Conservation (phyloP, 148 eudicot species). For the Vaccinium macrocarpon region DNA sequence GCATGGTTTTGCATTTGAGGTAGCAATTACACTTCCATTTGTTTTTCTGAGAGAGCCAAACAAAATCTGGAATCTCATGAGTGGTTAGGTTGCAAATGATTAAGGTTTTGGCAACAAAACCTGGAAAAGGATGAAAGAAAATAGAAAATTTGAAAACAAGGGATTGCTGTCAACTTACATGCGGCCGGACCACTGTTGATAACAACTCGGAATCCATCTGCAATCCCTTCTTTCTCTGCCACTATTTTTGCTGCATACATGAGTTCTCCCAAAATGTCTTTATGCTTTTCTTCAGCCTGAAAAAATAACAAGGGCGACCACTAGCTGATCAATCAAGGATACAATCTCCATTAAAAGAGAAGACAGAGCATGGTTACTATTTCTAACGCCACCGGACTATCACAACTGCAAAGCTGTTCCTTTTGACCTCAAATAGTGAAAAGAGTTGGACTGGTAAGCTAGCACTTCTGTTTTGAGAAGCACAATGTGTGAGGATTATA, state of each 20-base stretch:
- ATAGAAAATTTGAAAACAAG: background rate
- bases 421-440: background rate
- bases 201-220: constrained; percentile 74
- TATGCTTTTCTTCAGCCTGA: constrained; percentile 64
- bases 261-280: constrained; percentile 61
- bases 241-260: constrained; percentile 65
- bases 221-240: constrained; percentile 72
- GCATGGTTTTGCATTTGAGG: background rate
- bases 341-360: background rate
- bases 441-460: background rate
- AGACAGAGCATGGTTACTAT: background rate
- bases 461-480: constrained; percentile 1
- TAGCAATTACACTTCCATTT: background rate
- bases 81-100: background rate
- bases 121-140: background rate
- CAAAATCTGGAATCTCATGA: background rate
- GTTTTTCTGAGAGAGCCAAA: background rate
- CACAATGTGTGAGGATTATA: background rate
- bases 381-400: background rate
- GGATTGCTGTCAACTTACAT: constrained; percentile 36
- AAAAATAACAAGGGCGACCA: background rate
- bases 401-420: background rate
- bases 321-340: background rate
- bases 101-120: background rate
- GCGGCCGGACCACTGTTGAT: constrained; percentile 62